Percentiles rank a stretch among this genome's conserved stretches.
Conservation (phyloP, 2,329 filamentous ascomycete genomes). For the Xylaria sp. region DNA sequence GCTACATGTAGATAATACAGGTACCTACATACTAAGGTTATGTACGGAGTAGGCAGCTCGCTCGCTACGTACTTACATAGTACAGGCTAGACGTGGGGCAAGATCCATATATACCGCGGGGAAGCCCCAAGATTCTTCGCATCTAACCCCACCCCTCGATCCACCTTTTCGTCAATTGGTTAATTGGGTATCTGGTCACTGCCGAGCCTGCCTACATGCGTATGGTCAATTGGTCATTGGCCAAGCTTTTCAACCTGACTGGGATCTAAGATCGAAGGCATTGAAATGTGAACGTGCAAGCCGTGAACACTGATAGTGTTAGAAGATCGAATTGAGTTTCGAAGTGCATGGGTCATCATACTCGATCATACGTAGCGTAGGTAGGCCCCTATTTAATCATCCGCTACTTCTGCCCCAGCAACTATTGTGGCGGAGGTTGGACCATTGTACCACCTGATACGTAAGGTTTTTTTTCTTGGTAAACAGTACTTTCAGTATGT, state of each 20-base stretch:
- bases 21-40: no score
- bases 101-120: slow-evolving; percentile 11
- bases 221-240: neutral
- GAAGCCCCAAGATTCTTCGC: neutral
- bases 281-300: neutral
- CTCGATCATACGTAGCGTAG: no score
- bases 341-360: neutral
- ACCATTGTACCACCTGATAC: slow-evolving; percentile 18
- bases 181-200: neutral
- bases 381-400: neutral
- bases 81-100: slow-evolving; percentile 12
- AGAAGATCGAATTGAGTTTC: neutral
- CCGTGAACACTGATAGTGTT: no score
- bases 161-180: neutral
- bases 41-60: no score
- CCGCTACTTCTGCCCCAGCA: neutral
- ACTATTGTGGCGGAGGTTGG: slow-evolving; percentile 10
- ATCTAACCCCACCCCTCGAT: neutral
- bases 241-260: neutral
- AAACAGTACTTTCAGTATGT: neutral
- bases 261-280: neutral
- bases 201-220: neutral
- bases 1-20: neutral
- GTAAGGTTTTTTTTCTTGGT: neutral
- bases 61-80: no score